Percentiles rank a stretch among this genome's conserved stretches.
Conservation (phyloP, 164 flowering plant species). For the Hamamelis virginiana region DNA sequence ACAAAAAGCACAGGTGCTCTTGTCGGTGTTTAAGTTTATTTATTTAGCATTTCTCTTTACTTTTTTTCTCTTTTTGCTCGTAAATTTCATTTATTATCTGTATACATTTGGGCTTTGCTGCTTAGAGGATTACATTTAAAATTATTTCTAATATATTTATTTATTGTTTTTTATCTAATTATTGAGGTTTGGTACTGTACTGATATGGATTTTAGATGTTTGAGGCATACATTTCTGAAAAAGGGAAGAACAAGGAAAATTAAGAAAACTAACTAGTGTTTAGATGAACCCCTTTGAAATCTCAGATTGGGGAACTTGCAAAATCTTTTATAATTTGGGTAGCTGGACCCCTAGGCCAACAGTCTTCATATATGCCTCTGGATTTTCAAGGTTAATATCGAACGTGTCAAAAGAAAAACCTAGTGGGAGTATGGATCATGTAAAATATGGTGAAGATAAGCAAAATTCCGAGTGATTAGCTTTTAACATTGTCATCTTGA, state of each 20-base stretch:
- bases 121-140: neutral
- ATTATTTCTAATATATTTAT: neutral
- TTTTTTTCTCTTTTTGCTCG: neutral
- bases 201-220: neutral
- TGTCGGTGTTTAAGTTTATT: neutral
- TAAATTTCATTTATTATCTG: neutral
- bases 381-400: neutral
- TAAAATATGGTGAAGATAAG: neutral
- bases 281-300: neutral
- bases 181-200: neutral
- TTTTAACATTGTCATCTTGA: neutral
- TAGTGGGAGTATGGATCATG: neutral
- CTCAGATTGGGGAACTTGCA: neutral
- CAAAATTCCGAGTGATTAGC: neutral
- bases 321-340: too few relatives aligned
- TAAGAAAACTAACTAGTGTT: neutral
- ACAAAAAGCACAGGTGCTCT: slow-evolving; percentile 91
- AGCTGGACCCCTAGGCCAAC: too few relatives aligned
- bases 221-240: neutral
- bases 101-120: neutral
- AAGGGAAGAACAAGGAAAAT: neutral
- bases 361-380: neutral
- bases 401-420: neutral
- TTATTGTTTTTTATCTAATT: too few relatives aligned
- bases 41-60: neutral